phyloP scores from a whole-genome alignment of 1,284 basidiomycete species.

The Vanrija pseudolonga region DNA sequence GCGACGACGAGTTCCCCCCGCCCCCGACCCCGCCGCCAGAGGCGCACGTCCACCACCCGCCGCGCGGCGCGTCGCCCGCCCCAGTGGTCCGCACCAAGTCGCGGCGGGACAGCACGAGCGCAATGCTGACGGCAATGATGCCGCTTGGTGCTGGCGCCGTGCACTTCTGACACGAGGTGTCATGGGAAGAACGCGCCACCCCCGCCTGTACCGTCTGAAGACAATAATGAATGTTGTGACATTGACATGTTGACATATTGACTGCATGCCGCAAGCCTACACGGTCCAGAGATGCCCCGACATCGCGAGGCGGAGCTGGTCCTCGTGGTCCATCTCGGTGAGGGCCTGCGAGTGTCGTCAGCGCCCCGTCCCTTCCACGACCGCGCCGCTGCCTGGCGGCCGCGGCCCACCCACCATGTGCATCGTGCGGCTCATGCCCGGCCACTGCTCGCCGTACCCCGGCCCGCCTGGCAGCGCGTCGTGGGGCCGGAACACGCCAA shows the following conservation, averaged over 20 bases:
- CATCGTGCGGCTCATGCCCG: constrained; percentile 36
- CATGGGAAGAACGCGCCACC: too few species aligned
- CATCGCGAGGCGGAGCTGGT: neutral
- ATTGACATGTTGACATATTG: too few species aligned
- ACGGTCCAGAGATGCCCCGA: neutral
- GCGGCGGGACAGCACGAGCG: too few species aligned
- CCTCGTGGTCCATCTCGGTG: neutral
- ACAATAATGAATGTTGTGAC: neutral
- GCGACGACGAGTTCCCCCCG: too few species aligned
- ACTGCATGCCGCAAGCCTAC: neutral
- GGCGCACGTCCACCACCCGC: too few species aligned
- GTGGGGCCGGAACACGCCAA: neutral
- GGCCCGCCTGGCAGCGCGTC: neutral
- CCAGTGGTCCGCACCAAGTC: too few species aligned
- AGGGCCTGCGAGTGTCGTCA: neutral
- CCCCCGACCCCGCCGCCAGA: too few species aligned
- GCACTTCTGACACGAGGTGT: neutral
- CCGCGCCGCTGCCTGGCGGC: neutral
- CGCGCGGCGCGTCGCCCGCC: too few species aligned
- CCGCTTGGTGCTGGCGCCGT: neutral
- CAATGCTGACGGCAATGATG: too few species aligned
- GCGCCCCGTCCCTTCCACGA: neutral
- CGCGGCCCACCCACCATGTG: neutral
- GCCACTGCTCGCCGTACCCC: constrained; percentile 13
- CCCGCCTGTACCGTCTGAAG: neutral